Evolutionary conservation across 495 filamentous ascomycete species (phyloP), one percentile per base, ranked within the genome.

Genomic region (Aspergillus saccharolyticus): DNA sequence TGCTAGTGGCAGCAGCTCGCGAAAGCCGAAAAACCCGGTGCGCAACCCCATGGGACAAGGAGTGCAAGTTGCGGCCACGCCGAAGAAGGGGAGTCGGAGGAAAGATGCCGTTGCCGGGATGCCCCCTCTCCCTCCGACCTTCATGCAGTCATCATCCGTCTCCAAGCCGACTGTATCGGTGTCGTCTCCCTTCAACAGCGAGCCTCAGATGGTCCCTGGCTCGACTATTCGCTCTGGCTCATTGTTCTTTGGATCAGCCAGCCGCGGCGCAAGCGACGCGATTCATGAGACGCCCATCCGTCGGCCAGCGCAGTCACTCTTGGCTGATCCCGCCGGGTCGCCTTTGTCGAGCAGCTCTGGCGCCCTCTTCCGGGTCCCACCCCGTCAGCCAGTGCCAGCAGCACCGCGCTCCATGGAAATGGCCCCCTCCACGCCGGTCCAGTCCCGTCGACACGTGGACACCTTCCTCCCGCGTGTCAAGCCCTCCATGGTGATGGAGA

Each of bases 11-110:
- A 66, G 69, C 42, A 74, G 70, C 52, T 69, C 71, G 16, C 68
- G 76, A n/a, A 78, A 88, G 72, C 64, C 83, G 4, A 87, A 83
- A 61, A 89, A 88, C 63, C 83, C 86, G 6, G 75, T 81, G 20
- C 78, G 82, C 19, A 88, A 87, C 60, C 81, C 78, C 6, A 60
- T 79, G 2, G 74, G 76, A 39, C 76, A 83, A 33, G 76, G 79
- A 43, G 74, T 91, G 22, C 86, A 88, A 57, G 85, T 95, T 42
- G 86, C 87, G 69, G 89, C 90, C 19, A 95, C 90, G 0, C 90
- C 90, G 12, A 86, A 39, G 33, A 39, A 81, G 42, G 82, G 70
- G 24, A 68, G 66, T 52, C 72, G 74, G 21, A 78, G 69, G 66
- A 77, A 63, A 53, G 74, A 78, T 42, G 62, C 62, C 5, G 55